Evolutionary conservation across 805 yeast species (phyloP).

Genomic region (Isabelozyma rhagii): DNA sequence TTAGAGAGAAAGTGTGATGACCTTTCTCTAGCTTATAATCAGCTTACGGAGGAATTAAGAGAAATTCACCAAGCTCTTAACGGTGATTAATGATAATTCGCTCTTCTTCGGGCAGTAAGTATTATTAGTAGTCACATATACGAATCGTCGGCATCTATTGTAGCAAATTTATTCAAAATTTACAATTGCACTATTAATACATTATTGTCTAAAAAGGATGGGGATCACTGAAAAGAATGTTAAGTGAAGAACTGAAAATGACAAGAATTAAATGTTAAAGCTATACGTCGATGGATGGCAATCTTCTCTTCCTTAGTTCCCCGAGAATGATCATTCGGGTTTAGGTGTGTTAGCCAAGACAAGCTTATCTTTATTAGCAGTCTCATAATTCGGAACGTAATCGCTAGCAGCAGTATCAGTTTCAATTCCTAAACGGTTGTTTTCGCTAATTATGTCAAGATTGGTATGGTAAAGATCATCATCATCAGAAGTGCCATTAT

Average conservation of each 20-base stretch:
- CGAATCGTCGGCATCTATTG: not conserved
- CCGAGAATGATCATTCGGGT: not conserved
- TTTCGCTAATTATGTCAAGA: slow-evolving; percentile 1
- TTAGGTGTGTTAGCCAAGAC: slow-evolving; percentile 5
- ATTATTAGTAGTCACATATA: not conserved
- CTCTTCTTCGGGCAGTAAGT: not conserved
- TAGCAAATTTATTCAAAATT: not conserved
- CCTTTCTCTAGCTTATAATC: slow-evolving; percentile 1
- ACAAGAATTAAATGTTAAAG: not conserved
- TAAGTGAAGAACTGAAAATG: not conserved
- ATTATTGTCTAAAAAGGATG: not conserved
- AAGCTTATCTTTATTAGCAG: slow-evolving; percentile 22
- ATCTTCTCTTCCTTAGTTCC: too few relatives aligned
- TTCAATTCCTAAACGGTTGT: slow-evolving; percentile 9
- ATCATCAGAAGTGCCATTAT: slow-evolving; percentile 1
- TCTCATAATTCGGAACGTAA: slow-evolving; percentile 33
- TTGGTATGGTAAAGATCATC: slow-evolving; percentile 15
- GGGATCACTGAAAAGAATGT: not conserved
- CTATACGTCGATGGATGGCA: not conserved
- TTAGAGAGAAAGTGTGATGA: slow-evolving; percentile 9
- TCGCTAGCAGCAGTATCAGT: slow-evolving; percentile 21
- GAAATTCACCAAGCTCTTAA: slow-evolving; percentile 9
- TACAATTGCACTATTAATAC: not conserved
- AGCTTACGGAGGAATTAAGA: slow-evolving; percentile 9
- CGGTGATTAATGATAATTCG: not conserved